These are phyloP conservation scores for Cercophora newfieldiana DNA, from an alignment of 495 filamentous ascomycete species.

Conservation along the genomic window DNA sequence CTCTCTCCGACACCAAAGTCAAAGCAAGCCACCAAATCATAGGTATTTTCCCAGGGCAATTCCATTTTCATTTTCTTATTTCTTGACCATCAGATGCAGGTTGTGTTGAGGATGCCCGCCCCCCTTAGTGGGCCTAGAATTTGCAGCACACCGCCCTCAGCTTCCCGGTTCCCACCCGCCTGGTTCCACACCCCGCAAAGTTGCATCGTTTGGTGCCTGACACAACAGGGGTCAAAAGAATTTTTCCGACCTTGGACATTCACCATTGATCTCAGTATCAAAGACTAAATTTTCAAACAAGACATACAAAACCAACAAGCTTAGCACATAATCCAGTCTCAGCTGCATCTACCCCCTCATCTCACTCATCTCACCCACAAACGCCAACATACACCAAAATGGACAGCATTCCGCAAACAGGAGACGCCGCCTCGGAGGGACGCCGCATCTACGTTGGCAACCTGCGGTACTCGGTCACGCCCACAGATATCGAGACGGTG, in stretches of 20 bases:
- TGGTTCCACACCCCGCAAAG: neutral
- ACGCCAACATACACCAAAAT: neutral
- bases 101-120: no score
- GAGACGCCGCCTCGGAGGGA: constrained; percentile 50
- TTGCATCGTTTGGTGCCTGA: neutral
- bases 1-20: no score
- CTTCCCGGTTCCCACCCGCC: neutral
- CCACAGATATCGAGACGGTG: constrained; percentile 59
- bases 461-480: constrained; percentile 63
- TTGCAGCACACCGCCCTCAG: neutral
- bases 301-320: neutral
- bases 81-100: no score
- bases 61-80: no score
- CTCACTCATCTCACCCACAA: neutral
- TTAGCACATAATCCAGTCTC: neutral
- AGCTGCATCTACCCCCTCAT: neutral
- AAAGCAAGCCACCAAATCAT: no score
- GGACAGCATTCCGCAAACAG: constrained; percentile 17
- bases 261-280: neutral
- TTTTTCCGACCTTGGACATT: neutral
- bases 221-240: neutral
- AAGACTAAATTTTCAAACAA: no score
- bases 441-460: constrained; percentile 67
- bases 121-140: neutral
- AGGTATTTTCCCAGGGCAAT: no score